Evolutionary conservation across 164 flowering plant species (phyloP).

Genomic region (Piper longum): DNA sequence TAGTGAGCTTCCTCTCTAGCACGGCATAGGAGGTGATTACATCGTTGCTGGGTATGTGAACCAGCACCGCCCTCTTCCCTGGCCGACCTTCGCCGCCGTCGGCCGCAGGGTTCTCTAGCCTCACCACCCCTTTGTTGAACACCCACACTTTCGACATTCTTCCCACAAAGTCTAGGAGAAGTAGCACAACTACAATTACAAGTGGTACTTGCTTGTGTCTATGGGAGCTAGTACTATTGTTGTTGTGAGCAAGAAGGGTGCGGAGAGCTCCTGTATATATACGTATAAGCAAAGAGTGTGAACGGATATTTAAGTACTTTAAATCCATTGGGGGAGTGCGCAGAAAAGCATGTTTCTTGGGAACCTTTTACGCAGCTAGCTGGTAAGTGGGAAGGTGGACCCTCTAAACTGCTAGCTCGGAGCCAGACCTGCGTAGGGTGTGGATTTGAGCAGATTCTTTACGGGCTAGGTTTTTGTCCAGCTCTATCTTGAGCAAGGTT

Average conservation of each 20-base stretch:
- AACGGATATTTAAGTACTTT: too few relatives aligned
- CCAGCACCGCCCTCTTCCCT: slow-evolving; percentile 30
- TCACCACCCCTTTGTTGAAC: slow-evolving; percentile 23
- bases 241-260: not conserved
- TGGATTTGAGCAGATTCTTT: too few relatives aligned
- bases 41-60: slow-evolving; percentile 43
- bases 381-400: not conserved
- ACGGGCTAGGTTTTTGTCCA: not conserved
- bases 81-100: slow-evolving; percentile 4
- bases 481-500: not conserved
- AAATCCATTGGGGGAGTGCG: not conserved
- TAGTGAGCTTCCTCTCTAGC: slow-evolving; percentile 37
- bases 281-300: not conserved
- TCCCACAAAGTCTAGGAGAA: too few relatives aligned
- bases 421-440: not conserved
- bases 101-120: slow-evolving; percentile 10
- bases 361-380: not conserved
- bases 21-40: slow-evolving; percentile 46
- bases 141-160: slow-evolving; percentile 61
- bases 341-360: not conserved
- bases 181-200: too few relatives aligned
- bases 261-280: not conserved
- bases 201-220: too few relatives aligned
- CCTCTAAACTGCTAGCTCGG: not conserved
- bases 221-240: not conserved